Base-by-base conservation (phyloP, 495 filamentous ascomycete species). In the Ascodesmis nigricans region DNA sequence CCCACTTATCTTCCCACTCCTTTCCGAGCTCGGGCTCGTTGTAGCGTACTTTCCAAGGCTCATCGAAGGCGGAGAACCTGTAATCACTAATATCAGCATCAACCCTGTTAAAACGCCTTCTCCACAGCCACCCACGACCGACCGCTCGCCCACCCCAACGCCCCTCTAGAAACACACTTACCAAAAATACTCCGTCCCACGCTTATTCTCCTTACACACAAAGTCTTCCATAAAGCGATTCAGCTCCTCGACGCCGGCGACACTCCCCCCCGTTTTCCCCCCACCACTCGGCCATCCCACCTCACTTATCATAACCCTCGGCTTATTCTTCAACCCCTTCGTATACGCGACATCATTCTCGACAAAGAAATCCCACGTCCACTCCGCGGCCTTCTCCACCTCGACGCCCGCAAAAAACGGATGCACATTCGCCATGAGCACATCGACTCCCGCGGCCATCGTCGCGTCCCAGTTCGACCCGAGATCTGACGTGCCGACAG, bases 1-100 rank as follows among this genome's bases (percentile, higher is more conserved):
- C 87, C 84, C 84, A 95, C 48, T 91, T 76, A 47, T 90, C 79
- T 56, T 97, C 87, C 83, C 83, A 93, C 36, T 78, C 61, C 56
- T 82, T 62, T 8, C 65, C 69, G 3, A 55, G 46, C 1, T 51
- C 58, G 1, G 57, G 50, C 2, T 55, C 60, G 50, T 97, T 73
- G 54, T 67, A 90, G 16, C 44, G 40, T 16, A 75, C 56, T 57
- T 93, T 93, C 87, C 87, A 97, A 2, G 83, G 80, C 57, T 91
- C 83, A 47, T 91, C 83, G 48, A 91, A 93, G 10, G 81, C 79
- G 54, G 81, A 75, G 48, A 92, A 92, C 68, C 69, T 74, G 15
- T 22, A 30, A 8, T n/a, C n/a, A n/a, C n/a, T n/a, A n/a, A 1
- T 16, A 7, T 33, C 11, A 21, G 41, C 36, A 46, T 35, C 29